Percentiles rank a stretch among this genome's conserved stretches.
Conservation (phyloP, 805 yeast genomes). For the Yarrowia sp. region DNA sequence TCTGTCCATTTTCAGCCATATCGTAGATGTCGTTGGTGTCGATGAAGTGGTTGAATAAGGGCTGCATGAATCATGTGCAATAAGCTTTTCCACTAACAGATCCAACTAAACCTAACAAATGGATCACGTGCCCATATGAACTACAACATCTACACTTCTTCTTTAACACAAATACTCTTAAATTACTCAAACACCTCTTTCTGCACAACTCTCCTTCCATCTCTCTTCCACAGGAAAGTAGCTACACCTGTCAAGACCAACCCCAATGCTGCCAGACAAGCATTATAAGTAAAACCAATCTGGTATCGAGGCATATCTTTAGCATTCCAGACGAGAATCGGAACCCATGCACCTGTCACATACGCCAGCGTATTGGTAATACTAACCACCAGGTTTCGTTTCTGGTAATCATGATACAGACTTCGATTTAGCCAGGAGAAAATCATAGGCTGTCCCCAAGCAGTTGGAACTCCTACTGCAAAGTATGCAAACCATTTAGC, state of each 20-base stretch:
- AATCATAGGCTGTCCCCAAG: slow-evolving; percentile 21
- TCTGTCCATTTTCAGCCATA: too few species aligned
- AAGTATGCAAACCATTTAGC: slow-evolving; percentile 20
- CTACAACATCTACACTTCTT: too few species aligned
- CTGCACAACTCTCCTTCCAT: background rate
- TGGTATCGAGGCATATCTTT: slow-evolving; percentile 22
- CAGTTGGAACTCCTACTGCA: slow-evolving; percentile 5
- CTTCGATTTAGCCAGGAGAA: slow-evolving; percentile 10
- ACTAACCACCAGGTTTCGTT: slow-evolving; percentile 3
- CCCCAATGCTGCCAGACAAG: background rate
- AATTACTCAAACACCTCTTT: background rate
- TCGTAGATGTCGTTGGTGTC: too few species aligned
- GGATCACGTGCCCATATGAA: too few species aligned
- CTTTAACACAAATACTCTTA: background rate
- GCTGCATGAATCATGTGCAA: too few species aligned
- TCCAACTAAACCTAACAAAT: too few species aligned
- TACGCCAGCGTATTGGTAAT: slow-evolving; percentile 12
- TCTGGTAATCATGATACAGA: slow-evolving; percentile 15
- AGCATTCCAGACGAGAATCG: slow-evolving; percentile 11
- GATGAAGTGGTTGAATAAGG: too few species aligned
- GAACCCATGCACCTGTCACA: slow-evolving; percentile 16
- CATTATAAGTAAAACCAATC: slow-evolving; percentile 19
- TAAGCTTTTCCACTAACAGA: too few species aligned
- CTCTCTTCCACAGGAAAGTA: background rate
- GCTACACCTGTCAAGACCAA: background rate